Conservation (phyloP, 106 monocot species). For the Dendrobium officinale region DNA sequence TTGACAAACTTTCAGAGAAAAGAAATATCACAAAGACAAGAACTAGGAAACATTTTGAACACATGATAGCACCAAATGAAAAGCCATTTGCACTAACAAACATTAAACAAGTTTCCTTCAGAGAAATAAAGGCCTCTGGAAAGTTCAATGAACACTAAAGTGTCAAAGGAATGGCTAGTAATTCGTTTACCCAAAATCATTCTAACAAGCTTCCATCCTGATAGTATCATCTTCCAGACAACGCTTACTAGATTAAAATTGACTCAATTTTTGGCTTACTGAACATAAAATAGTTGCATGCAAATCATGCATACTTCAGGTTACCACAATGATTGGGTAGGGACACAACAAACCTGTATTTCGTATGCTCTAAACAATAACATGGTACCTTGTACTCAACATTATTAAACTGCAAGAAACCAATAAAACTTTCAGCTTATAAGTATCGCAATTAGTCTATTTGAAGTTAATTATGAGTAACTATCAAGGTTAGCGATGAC, state of each 20-base stretch:
- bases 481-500: neutral
- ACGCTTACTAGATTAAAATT: neutral
- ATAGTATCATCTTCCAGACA: too few species aligned
- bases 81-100: neutral
- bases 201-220: too few species aligned
- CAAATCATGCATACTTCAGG: neutral
- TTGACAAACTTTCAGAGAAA: neutral
- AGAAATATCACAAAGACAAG: neutral
- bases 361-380: neutral
- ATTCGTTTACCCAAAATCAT: neutral
- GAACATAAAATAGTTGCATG: neutral
- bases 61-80: neutral
- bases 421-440: neutral
- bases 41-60: slow-evolving; percentile 1
- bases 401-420: neutral
- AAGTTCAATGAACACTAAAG: neutral
- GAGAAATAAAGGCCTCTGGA: neutral
- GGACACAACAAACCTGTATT: neutral
- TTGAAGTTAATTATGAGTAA: neutral
- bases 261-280: neutral
- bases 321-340: neutral
- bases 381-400: neutral
- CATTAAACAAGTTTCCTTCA: neutral
- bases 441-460: neutral
- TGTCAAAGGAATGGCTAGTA: neutral